These are phyloP conservation scores for Phlyctochytrium arcticum DNA, from an alignment of 192 early-diverging fungal species.

Conservation along the genomic window DNA sequence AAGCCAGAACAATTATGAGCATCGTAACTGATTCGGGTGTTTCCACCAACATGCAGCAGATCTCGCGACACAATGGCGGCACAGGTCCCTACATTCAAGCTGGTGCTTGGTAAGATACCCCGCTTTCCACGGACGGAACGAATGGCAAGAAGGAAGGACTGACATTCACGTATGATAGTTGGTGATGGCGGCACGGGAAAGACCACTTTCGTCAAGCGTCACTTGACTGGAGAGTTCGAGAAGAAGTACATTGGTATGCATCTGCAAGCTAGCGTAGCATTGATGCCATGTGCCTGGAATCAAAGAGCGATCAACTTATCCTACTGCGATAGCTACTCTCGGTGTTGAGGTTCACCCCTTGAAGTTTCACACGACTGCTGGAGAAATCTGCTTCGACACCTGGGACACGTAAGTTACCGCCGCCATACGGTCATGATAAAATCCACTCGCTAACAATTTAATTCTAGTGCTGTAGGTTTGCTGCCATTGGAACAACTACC, in stretches of 20 bases:
- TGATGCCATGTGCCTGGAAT: not conserved
- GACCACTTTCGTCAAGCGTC: slow-evolving; percentile 99
- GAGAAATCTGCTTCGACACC: slow-evolving; percentile 95
- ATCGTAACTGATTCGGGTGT: too few species aligned
- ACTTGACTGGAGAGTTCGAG: slow-evolving; percentile 99
- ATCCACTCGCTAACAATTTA: not conserved
- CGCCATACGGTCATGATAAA: not conserved
- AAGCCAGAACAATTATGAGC: too few species aligned
- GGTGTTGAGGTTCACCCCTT: slow-evolving; percentile 99
- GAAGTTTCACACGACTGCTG: slow-evolving; percentile 96
- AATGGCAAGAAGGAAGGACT: not conserved
- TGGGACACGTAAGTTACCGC: slow-evolving; percentile 80
- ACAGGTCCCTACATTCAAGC: slow-evolving; percentile 67
- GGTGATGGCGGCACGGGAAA: slow-evolving; percentile 99
- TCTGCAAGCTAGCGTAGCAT: not conserved
- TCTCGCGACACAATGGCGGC: too few species aligned
- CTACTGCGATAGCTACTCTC: slow-evolving; percentile 74
- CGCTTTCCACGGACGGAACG: not conserved
- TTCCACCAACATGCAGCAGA: too few species aligned
- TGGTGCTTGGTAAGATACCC: slow-evolving; percentile 72
- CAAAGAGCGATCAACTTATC: not conserved
- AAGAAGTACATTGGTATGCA: slow-evolving; percentile 97
- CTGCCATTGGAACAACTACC: not conserved
- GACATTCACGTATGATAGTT: too few species aligned
- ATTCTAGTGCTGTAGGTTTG: slow-evolving; percentile 6